Evolutionary conservation across 2,329 filamentous ascomycete species (phyloP).

Genomic region (Pleurostoma richardsiae): DNA sequence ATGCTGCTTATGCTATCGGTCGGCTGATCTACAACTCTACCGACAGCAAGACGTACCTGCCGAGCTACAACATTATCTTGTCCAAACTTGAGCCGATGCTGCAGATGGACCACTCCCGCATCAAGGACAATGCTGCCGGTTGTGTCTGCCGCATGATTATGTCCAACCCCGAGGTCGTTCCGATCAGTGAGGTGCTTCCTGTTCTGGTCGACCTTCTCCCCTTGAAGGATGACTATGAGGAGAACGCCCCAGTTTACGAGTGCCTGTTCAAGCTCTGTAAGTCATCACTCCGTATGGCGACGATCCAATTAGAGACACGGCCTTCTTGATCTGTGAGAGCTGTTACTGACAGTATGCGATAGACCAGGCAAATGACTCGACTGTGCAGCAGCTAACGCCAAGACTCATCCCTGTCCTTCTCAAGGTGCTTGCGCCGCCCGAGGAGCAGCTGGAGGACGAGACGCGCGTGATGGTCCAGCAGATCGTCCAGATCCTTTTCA

Average conservation of each 20-base stretch:
- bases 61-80: conserved; percentile 73
- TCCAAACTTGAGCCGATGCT: conserved; percentile 82
- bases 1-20: conserved; percentile 87
- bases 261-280: conserved; percentile 84
- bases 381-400: conserved; percentile 64
- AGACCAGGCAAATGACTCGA: conserved; percentile 65
- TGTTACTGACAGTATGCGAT: conserved; percentile 3
- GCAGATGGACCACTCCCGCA: conserved; percentile 69
- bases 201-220: conserved; percentile 74
- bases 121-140: conserved; percentile 89
- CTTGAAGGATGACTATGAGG: conserved; percentile 88
- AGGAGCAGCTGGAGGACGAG: conserved; percentile 71
- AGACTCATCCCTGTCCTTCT: conserved; percentile 67
- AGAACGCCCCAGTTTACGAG: conserved; percentile 90
- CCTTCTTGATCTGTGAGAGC: neutral
- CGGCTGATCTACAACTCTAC: conserved; percentile 78
- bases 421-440: conserved; percentile 64
- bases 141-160: conserved; percentile 91
- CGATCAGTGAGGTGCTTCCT: conserved; percentile 76
- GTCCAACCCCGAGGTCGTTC: conserved; percentile 77
- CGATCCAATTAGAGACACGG: too few species aligned
- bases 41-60: conserved; percentile 67
- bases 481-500: conserved; percentile 48
- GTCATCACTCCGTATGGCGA: conserved; percentile 21
- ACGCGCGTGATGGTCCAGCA: conserved; percentile 62